Conservation (phyloP, 2,329 filamentous ascomycete species). For the Passalora sequoiae region DNA sequence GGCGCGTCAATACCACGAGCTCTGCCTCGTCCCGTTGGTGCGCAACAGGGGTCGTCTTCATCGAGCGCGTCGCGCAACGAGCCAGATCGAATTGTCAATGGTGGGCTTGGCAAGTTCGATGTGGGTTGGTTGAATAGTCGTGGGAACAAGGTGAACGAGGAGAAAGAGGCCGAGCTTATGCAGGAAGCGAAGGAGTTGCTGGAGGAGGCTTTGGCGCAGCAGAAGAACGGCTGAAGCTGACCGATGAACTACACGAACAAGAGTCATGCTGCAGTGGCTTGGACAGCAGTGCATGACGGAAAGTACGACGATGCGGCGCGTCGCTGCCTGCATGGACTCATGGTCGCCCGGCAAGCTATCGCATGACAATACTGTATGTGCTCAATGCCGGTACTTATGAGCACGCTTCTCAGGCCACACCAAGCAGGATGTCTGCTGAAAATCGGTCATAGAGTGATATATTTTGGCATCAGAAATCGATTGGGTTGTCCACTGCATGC, state of each 20-base stretch:
- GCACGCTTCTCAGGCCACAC: too few species aligned
- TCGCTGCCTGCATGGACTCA: too few species aligned
- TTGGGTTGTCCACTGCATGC: too few species aligned
- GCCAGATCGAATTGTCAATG: slow-evolving; percentile 37
- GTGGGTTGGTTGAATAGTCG: slow-evolving; percentile 86
- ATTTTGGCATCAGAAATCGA: too few species aligned
- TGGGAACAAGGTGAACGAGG: slow-evolving; percentile 72
- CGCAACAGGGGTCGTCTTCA: slow-evolving; percentile 6
- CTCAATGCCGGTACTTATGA: too few species aligned
- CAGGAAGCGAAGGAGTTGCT: slow-evolving; percentile 55
- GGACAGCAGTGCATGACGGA: too few species aligned
- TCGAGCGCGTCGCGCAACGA: slow-evolving; percentile 13
- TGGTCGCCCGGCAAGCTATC: too few species aligned
- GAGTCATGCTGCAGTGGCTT: neutral
- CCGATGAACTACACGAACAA: neutral
- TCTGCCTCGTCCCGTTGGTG: slow-evolving; percentile 3
- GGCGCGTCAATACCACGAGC: slow-evolving; percentile 3
- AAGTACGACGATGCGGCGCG: too few species aligned
- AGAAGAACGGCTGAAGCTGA: slow-evolving; percentile 3
- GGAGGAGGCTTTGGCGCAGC: slow-evolving; percentile 26
- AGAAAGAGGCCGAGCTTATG: slow-evolving; percentile 81
- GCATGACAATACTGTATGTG: too few species aligned
- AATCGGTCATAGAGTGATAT: too few species aligned
- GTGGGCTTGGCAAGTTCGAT: slow-evolving; percentile 58
- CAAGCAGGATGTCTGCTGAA: too few species aligned